Percentiles rank a stretch among this genome's conserved stretches.
phyloP scores from a whole-genome alignment of 2,329 filamentous ascomycete genomes.

The Colletotrichum sp. region DNA sequence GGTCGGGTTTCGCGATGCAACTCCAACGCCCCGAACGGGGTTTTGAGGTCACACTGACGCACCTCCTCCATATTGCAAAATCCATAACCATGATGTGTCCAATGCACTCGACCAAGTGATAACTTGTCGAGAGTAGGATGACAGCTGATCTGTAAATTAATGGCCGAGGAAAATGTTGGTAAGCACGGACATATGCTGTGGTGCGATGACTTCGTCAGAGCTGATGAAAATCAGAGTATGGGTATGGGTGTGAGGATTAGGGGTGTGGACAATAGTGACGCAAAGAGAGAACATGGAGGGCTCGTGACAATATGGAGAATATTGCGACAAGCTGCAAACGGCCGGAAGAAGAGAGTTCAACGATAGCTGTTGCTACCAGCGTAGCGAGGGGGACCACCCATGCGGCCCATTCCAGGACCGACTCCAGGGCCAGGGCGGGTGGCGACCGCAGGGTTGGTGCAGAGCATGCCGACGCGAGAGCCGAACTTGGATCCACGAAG shows the following conservation, averaged over 20 bases:
- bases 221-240: constrained; percentile 31
- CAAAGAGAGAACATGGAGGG: constrained; percentile 19
- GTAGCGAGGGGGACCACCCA: constrained; percentile 62
- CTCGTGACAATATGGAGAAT: constrained; percentile 29
- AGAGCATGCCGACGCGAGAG: constrained; percentile 97
- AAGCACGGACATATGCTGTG: constrained; percentile 48
- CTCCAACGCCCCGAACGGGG: constrained; percentile 4
- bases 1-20: constrained; percentile 8
- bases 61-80: constrained; percentile 55
- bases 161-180: constrained; percentile 54
- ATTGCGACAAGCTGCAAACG: background rate
- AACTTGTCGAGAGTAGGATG: constrained; percentile 61
- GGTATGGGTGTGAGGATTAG: background rate
- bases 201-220: constrained; percentile 33
- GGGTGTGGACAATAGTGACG: constrained; percentile 6
- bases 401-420: constrained; percentile 67
- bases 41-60: constrained; percentile 4
- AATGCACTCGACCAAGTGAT: constrained; percentile 57
- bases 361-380: constrained; percentile 58
- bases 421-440: constrained; percentile 88
- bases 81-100: constrained; percentile 67
- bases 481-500: constrained; percentile 98
- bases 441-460: constrained; percentile 89
- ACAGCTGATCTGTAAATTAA: constrained; percentile 59
- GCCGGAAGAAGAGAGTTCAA: constrained; percentile 35